phyloP scores from a whole-genome alignment of 805 yeast genomes.

The Grigorovia humatica region DNA sequence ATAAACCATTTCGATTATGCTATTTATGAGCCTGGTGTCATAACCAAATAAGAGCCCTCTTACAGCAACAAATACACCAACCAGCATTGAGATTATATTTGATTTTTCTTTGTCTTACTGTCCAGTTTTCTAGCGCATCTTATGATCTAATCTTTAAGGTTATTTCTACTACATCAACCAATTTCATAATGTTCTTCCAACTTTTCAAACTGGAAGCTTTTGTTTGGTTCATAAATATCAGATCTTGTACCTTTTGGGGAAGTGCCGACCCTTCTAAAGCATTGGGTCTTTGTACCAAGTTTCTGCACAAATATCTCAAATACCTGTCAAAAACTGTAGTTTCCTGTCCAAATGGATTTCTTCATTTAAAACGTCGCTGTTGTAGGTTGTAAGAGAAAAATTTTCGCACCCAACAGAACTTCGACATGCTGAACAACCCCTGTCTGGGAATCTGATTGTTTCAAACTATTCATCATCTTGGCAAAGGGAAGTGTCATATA shows the following conservation, averaged over 20 bases:
- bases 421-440: neutral
- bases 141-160: too few species aligned
- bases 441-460: too few species aligned
- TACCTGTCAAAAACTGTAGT: neutral
- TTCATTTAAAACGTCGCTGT: neutral
- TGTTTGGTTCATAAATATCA: too few species aligned
- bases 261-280: neutral
- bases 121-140: neutral
- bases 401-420: neutral
- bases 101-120: slow-evolving; percentile 36
- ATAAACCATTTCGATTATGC: slow-evolving; percentile 64
- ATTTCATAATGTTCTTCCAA: too few species aligned
- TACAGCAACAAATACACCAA: slow-evolving; percentile 76
- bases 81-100: slow-evolving; percentile 53
- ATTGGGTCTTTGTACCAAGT: neutral
- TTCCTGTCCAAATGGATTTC: neutral
- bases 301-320: neutral
- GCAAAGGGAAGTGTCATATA: neutral
- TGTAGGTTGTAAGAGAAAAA: neutral
- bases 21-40: slow-evolving; percentile 81
- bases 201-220: too few species aligned
- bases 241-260: neutral
- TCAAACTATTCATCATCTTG: too few species aligned
- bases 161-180: neutral
- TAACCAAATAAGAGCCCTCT: slow-evolving; percentile 88